Conservation (phyloP, 2,329 filamentous ascomycete species). For the Decorospora gaudefroyi region DNA sequence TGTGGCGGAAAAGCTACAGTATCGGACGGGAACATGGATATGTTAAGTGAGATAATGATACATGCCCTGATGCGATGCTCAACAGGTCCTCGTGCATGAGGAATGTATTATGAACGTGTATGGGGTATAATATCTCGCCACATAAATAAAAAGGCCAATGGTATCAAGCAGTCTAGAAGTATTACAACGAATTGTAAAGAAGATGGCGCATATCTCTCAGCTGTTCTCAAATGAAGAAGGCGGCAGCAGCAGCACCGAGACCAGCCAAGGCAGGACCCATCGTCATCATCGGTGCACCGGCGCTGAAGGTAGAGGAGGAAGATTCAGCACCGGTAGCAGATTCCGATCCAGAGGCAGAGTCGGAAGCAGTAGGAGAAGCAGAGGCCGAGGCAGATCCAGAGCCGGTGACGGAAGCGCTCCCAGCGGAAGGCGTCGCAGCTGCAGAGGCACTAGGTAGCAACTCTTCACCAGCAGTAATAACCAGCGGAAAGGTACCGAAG, state of each 20-base stretch:
- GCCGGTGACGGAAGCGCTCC: conserved; percentile 16
- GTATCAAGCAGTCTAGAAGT: too few species aligned
- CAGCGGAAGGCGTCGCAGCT: conserved; percentile 22
- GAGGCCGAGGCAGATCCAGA: conserved; percentile 4
- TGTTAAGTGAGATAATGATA: neutral
- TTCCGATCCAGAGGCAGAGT: conserved; percentile 1
- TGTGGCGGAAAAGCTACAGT: neutral
- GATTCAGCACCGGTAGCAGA: conserved; percentile 6
- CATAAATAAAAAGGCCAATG: too few species aligned
- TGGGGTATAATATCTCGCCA: too few species aligned
- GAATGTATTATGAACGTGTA: neutral
- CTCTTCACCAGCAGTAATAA: conserved; percentile 38
- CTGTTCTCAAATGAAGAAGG: conserved; percentile 29
- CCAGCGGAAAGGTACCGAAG: conserved; percentile 24
- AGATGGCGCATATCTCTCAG: neutral
- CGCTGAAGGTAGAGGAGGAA: conserved; percentile 14
- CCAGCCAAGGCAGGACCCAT: conserved; percentile 34
- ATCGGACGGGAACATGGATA: too few species aligned
- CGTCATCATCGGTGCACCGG: conserved; percentile 25
- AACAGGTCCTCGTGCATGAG: too few species aligned
- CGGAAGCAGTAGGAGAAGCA: conserved; percentile 1
- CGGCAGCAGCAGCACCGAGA: conserved; percentile 35
- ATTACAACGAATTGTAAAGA: too few species aligned
- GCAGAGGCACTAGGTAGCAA: conserved; percentile 31
- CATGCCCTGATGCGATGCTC: neutral